Conservation (phyloP, 2,329 filamentous ascomycete species). For the Colletotrichum salicis region DNA sequence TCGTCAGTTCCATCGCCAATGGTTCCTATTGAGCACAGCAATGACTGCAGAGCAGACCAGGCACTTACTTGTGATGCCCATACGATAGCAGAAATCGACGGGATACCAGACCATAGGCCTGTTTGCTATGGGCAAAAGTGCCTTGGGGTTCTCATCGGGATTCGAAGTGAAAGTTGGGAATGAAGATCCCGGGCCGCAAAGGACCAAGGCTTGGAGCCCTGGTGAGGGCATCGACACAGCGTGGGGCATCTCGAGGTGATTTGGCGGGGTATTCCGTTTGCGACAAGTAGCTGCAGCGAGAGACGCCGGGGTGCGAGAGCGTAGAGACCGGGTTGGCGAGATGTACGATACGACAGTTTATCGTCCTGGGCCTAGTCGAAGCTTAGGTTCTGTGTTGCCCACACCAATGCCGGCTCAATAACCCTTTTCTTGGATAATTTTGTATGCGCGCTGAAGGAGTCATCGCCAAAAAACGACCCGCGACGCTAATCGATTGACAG, state of each 20-base stretch:
- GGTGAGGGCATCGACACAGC: slow-evolving; percentile 77
- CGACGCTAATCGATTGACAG: not conserved
- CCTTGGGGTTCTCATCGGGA: slow-evolving; percentile 83
- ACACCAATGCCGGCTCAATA: slow-evolving; percentile 6
- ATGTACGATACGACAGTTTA: not conserved
- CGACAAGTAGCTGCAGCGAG: not conserved
- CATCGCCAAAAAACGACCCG: slow-evolving; percentile 30
- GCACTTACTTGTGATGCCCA: slow-evolving; percentile 76
- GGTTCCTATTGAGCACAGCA: not conserved
- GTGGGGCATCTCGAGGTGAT: slow-evolving; percentile 72
- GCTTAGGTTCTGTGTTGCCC: not conserved
- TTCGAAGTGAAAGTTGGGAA: slow-evolving; percentile 86
- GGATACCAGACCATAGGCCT: slow-evolving; percentile 92
- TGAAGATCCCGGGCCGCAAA: slow-evolving; percentile 84
- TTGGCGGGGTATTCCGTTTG: slow-evolving; percentile 28
- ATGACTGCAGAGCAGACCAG: not conserved
- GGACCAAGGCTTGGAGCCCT: slow-evolving; percentile 83
- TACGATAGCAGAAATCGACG: slow-evolving; percentile 85
- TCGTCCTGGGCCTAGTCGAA: not conserved
- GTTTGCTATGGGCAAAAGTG: slow-evolving; percentile 84
- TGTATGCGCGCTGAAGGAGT: slow-evolving; percentile 16
- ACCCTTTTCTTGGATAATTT: slow-evolving; percentile 13
- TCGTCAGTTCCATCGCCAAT: not conserved
- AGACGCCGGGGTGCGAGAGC: not conserved
- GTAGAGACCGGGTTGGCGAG: not conserved